phyloP scores from a whole-genome alignment of 1,284 basidiomycete species.

The Cutaneotrichosporon arboriforme region DNA sequence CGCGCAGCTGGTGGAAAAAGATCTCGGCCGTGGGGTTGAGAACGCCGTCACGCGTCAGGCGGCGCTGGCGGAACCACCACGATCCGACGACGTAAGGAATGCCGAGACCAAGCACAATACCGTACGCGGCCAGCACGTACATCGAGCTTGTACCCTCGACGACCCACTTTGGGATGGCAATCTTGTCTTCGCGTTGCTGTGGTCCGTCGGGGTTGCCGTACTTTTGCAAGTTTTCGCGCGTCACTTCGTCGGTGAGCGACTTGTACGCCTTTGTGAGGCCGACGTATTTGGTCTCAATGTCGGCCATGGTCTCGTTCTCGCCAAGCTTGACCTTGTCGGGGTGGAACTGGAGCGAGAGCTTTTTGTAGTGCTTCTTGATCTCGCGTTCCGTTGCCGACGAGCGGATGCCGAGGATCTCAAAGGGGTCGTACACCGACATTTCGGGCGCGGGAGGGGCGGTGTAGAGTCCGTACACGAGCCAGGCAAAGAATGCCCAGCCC shows the following conservation, averaged over 20 bases:
- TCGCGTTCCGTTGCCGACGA: slow-evolving; percentile 72
- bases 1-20: slow-evolving; percentile 82
- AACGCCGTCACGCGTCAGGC: slow-evolving; percentile 89
- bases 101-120: slow-evolving; percentile 74
- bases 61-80: slow-evolving; percentile 96
- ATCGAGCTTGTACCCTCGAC: slow-evolving; percentile 86
- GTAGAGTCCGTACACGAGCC: slow-evolving; percentile 63
- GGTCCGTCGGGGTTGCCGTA: slow-evolving; percentile 97
- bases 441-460: slow-evolving; percentile 54
- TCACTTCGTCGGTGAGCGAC: slow-evolving; percentile 88
- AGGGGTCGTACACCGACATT: slow-evolving; percentile 83
- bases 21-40: slow-evolving; percentile 74
- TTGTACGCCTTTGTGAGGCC: slow-evolving; percentile 98
- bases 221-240: slow-evolving; percentile 82
- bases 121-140: slow-evolving; percentile 85
- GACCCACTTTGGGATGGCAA: slow-evolving; percentile 92
- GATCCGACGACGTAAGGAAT: slow-evolving; percentile 83
- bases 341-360: slow-evolving; percentile 86
- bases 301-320: slow-evolving; percentile 79
- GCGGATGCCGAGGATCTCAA: slow-evolving; percentile 81
- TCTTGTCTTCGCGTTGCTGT: slow-evolving; percentile 90
- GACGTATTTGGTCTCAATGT: slow-evolving; percentile 84
- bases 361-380: slow-evolving; percentile 95
- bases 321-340: slow-evolving; percentile 90
- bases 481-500: slow-evolving; percentile 72